Evolutionary conservation across 1,284 basidiomycete genomes (phyloP), one percentile per base, ranked within the genome.

Genomic region (Pyrrhoderma lamaoense): DNA sequence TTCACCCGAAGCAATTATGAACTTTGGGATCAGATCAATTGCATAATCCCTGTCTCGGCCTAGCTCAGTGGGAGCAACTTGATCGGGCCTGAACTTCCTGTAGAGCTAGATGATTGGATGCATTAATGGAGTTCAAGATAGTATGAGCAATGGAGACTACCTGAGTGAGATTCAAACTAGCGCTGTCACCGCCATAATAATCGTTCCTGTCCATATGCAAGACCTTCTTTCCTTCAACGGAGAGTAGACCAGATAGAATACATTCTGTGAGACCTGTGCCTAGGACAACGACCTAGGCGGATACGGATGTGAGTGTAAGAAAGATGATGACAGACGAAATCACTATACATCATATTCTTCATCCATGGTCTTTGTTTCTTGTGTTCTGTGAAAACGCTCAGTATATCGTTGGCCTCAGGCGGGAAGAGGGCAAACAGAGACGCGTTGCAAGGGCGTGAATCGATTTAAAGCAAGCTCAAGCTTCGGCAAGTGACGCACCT

Each of bases 191-290:
- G 53, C 96, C 96, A 60, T 99, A 99, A 73, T 99, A 99, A 70
- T 98, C 93, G 65, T 98, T 98, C 59, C 95, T 79, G 73, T 99
- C 96, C 82, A 99, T 98, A 72, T 99, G 96, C 40, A 99, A 83
- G 59, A 99, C 96, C 76, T 99, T 99, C 79, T 99, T 97, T 62
- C 95, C 95, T 65, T 98, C 95, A 54, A 99, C 95, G 25, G 95
- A 99, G 61, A 99, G 79, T 66, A 94, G 76, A 58, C 91, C 93
- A 14, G 93, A 97, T 57, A 99, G 82, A 66, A 99, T 94, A 73
- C 96, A 99, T 71, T 99, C 96, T 51, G 95, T 96, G 66, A 99
- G 74, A 59, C 95, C 95, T 56, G 95, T 98, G 59, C 95, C 95
- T 56, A 95, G 80, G 62, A 95, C 92, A 66, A 95, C 80, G 66